Evolutionary conservation across 805 yeast species (phyloP), one percentile per base, ranked within the genome.

Genomic region (Diddensiella santjacobensis): DNA sequence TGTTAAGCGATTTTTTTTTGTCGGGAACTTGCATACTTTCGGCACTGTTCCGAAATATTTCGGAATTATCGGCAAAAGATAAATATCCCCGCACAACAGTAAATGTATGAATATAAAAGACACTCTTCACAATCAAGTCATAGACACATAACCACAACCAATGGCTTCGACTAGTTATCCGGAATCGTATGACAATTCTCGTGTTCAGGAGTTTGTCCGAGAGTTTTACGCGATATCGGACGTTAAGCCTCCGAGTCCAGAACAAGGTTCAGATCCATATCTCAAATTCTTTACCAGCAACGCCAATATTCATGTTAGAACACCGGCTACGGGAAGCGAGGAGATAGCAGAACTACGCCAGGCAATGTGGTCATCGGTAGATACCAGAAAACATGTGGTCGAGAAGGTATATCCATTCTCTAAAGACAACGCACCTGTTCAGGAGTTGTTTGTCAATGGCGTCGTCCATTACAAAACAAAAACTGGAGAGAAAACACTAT

Each of bases 351-450:
- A 17, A 8, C 4, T 33, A 13, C 44, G 46, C 13, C 44, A 42
- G 19, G 30, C 26, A 3, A 42, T 42, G 10, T 42, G 46, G 46
- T 17, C 13, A 15, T 45, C 8, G 4, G 22, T 42, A 17, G 8
- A 17, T 4, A 18, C 10, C 13, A 10, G 46, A 35, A 17, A 36
- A 13, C 46, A 42, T 22, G 31, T 10, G 15, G 45, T 42, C 8
- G 18, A 23, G 17, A 33, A 36, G 19, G 46, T 31, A 6, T 42
- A 29, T 40, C 46, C 46, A 33, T 42, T 42, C 22, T 17, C 46
- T 4, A 42, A 42, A 19, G 45, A 10, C 30, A 5, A 10, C 6
- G 44, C 29, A 4, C 23, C 18, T 5, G n/a, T 15, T 20, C 46
- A 42, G 36, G 26, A 36, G 13, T 4, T 37, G 13, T 26, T 26